Evolutionary conservation across 805 yeast species (phyloP).

Genomic region (Spathaspora boniae): DNA sequence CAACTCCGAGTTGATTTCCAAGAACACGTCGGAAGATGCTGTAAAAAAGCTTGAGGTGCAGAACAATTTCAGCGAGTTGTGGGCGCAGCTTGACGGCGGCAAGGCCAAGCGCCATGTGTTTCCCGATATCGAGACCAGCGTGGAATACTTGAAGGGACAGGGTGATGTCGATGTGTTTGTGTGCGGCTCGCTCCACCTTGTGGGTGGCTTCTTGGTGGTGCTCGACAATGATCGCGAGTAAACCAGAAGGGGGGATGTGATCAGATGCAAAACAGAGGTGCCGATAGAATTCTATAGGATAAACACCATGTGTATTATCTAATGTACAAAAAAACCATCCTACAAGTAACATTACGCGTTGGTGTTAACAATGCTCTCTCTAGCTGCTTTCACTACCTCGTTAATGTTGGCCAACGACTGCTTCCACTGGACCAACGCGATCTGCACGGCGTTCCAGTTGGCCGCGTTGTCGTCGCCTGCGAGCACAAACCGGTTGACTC

Average conservation of each 20-base stretch:
- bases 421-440: slow-evolving; percentile 37
- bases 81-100: slow-evolving; percentile 52
- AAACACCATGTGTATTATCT: slow-evolving; percentile 4
- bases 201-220: slow-evolving; percentile 90
- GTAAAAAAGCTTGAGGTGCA: slow-evolving; percentile 84
- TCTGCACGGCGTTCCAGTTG: slow-evolving; percentile 36
- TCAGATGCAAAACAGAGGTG: not conserved
- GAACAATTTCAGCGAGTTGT: slow-evolving; percentile 63
- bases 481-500: slow-evolving; percentile 38
- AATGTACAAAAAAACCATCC: not conserved
- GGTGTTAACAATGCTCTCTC: slow-evolving; percentile 38
- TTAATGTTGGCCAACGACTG: slow-evolving; percentile 37
- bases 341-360: slow-evolving; percentile 1
- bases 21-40: slow-evolving; percentile 74
- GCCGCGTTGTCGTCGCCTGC: slow-evolving; percentile 33
- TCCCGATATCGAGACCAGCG: slow-evolving; percentile 74
- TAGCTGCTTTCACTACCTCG: slow-evolving; percentile 38
- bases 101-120: slow-evolving; percentile 45
- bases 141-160: slow-evolving; percentile 43
- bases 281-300: not conserved
- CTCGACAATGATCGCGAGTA: slow-evolving; percentile 45
- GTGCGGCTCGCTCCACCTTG: slow-evolving; percentile 89
- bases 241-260: not conserved
- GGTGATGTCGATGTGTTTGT: slow-evolving; percentile 67
- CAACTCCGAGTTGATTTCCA: slow-evolving; percentile 77